Conservation (phyloP, 176 grass and related monocot genomes). For the Musa itinerans region DNA sequence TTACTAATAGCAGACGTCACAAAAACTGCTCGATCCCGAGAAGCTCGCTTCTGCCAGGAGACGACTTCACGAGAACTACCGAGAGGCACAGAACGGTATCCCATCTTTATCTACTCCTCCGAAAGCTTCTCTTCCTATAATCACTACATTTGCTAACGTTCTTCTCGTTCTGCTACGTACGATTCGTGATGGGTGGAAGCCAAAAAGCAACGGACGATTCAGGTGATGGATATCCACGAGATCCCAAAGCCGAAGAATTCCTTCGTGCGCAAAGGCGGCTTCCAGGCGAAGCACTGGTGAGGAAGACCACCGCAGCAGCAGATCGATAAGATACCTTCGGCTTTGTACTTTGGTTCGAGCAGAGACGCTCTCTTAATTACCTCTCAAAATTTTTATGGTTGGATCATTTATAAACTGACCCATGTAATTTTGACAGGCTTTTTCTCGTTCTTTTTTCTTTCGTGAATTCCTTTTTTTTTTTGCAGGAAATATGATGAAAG, state of each 20-base stretch:
- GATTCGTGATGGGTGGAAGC: conserved; percentile 22
- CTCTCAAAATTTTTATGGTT: no score
- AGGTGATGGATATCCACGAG: conserved; percentile 67
- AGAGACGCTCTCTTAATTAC: no score
- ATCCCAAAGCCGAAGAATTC: conserved; percentile 50
- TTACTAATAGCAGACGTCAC: no score
- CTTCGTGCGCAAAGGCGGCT: conserved; percentile 40
- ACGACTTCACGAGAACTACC: conserved; percentile 72
- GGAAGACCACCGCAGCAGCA: not conserved
- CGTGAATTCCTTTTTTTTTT: no score
- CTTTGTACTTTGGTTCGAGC: no score
- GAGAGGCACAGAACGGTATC: conserved; percentile 61
- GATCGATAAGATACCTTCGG: no score
- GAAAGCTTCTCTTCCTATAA: not conserved
- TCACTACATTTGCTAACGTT: not conserved
- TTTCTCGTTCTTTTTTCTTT: no score
- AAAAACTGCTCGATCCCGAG: conserved; percentile 19
- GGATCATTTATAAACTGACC: no score
- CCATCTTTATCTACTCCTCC: not conserved
- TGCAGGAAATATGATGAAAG: no score
- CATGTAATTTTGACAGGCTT: no score
- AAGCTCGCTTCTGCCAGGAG: conserved; percentile 55
- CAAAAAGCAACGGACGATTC: conserved; percentile 65
- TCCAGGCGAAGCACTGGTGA: conserved; percentile 42
- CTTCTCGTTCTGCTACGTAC: not conserved